Evolutionary conservation across 805 yeast genomes (phyloP), one percentile per base, ranked within the genome.

Genomic region (Wickerhamiella occidentalis): DNA sequence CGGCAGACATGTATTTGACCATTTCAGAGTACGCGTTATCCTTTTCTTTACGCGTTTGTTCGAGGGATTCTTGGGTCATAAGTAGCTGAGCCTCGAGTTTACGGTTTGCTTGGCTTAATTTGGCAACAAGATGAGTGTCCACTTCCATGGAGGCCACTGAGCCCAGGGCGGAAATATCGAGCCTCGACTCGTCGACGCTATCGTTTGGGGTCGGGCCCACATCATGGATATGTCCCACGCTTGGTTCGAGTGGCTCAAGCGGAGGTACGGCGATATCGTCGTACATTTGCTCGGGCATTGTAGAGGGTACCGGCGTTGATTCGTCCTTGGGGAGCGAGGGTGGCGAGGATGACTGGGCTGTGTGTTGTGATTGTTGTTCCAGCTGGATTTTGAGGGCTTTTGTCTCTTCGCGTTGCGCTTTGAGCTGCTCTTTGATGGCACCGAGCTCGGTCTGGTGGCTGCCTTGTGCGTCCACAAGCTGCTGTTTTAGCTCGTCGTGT

Each of bases 11-110:
- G 46, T 81, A 61, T 50, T 67, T 70, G 23, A 82, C 69, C 13
- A 88, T 71, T 58, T 86, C 94, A 48, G 72, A 74, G 52, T 85
- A 80, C 0, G 85, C 79, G 1, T 71, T 73, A 40, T 77, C 80
- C 55, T 84, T 83, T 51, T 82, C 85, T 3, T 57, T 60, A 2
- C 65, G 62, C 18, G 83, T 62, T 50, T 70, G 70, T 23, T 67
- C 69, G 42, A 81, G 72, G 47, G 83, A 87, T 41, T 82, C 87
- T 54, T 71, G 75, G 47, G 79, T 65, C 0, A 83, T 73, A 40
- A 76, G 64, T 13, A 87, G 63, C 60, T 92, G 96, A 23, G 40
- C 75, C 61, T 90, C 95, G 37, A 90, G 68, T 50, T 88, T 73
- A 52, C 95, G 74, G 17, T 90, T 78, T 45, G 79, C 85, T 0